Conservation (phyloP, 1,139 yeast species). For the Oligophagozyma castellii region DNA sequence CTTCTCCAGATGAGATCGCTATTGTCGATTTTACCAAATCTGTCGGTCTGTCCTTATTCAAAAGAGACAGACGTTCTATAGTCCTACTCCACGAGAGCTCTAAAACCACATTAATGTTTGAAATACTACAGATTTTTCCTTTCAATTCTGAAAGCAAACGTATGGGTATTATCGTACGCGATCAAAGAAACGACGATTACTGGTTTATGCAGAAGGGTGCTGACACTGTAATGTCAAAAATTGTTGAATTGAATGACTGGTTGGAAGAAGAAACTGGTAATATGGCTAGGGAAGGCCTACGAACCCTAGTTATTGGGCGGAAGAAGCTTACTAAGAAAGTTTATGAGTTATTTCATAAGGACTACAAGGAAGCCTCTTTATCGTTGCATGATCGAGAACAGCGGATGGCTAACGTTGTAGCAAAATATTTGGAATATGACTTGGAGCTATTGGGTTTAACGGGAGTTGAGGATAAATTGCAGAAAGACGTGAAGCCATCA, state of each 20-base stretch:
- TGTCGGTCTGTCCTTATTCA: conserved; percentile 67
- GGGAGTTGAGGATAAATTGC: conserved; percentile 94
- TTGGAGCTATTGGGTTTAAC: conserved; percentile 83
- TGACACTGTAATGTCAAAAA: conserved; percentile 82
- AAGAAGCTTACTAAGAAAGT: conserved; percentile 44
- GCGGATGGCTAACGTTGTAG: conserved; percentile 53
- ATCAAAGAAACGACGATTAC: conserved; percentile 46
- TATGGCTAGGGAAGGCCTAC: conserved; percentile 95
- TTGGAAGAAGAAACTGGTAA: conserved; percentile 93
- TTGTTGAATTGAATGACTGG: conserved; percentile 87
- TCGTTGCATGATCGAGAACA: conserved; percentile 70
- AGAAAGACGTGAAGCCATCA: conserved; percentile 79
- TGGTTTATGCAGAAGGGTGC: conserved; percentile 94
- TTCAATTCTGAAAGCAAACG: conserved; percentile 91
- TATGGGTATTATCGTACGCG: conserved; percentile 82
- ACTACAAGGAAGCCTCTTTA: conserved; percentile 59
- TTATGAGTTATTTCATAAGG: conserved; percentile 49
- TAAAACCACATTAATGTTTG: conserved; percentile 40
- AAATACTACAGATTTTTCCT: conserved; percentile 76
- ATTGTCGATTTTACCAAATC: conserved; percentile 83
- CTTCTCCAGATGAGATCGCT: conserved; percentile 97
- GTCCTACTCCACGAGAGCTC: conserved; percentile 53
- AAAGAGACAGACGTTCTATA: conserved; percentile 70
- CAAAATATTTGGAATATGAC: conserved; percentile 64
- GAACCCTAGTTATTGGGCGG: conserved; percentile 87